Evolutionary conservation across 2,329 filamentous ascomycete species (phyloP), one percentile per base, ranked within the genome.

Genomic region (Aureobasidium musti): DNA sequence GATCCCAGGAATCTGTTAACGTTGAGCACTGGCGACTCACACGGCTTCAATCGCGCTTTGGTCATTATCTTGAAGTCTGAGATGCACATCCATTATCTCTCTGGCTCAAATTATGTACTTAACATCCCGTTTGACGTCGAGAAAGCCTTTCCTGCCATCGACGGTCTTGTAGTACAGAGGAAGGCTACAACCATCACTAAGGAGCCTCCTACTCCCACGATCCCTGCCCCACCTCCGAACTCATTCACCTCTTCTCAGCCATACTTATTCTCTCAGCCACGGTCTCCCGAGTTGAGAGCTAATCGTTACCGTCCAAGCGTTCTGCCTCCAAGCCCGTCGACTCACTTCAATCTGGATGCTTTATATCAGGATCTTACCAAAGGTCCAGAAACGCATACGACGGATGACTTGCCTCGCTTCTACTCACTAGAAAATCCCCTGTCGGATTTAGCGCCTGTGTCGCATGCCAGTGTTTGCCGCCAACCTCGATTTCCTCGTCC

Each of bases 111-210:
- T 74, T 91, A 99, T 83, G 87, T 97, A 67, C 84, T 98, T 56
- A 92, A 97, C 76, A 87, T 99, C 74, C 94, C 94, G 1, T 99
- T 99, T 74, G 93, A 98, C 78, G 90, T 97, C 49, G 92, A 97
- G 74, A 87, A 87, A 63, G 92, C 91, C 35, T 91, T 93, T 76
- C 87, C 94, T 41, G 91, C 91, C 14, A 90, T 92, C 6, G 83
- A 87, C 37, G 95, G 95, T 30, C 84, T 98, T 59, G 84, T 99
- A 23, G 86, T 99, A 66, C 94, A 98, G 77, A 85, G 93, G 68
- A 96, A 90, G 74, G 82, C 88, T 49, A 83, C 82, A 80, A 68
- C 84, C 85, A 67, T 85, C 82, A 35, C 82, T 80, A 70, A 74
- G 37, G 70, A 72, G 30, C 68, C 74, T 52, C 70, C 69, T 1